Evolutionary conservation across 225 moss, liverwort and hornwort genomes (phyloP).

Genomic region (Takakia lepidozioides): DNA sequence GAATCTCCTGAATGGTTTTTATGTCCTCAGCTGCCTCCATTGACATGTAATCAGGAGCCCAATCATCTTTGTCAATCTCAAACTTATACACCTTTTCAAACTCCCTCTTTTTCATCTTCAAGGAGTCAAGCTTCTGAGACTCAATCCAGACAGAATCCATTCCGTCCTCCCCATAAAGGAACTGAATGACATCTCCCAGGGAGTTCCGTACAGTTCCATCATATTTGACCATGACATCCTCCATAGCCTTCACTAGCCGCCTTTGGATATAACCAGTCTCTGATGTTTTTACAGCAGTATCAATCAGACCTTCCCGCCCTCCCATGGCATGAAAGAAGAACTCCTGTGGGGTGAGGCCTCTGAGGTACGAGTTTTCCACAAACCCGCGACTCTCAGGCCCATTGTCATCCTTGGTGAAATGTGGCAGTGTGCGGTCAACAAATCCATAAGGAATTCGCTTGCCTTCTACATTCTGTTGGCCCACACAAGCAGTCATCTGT

Average conservation of each 20-base stretch:
- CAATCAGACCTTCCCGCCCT: constrained; percentile 98
- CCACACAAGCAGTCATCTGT: constrained; percentile 99
- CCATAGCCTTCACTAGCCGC: constrained; percentile 97
- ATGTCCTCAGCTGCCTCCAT: constrained; percentile 92
- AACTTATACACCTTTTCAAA: constrained; percentile 88
- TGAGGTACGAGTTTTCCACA: constrained; percentile 93
- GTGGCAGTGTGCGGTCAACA: constrained; percentile 85
- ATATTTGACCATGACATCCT: constrained; percentile 99
- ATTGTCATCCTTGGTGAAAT: constrained; percentile 94
- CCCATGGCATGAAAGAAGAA: constrained; percentile 99
- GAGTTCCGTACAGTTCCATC: constrained; percentile 98
- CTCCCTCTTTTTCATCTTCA: constrained; percentile 90
- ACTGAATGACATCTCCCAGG: constrained; percentile 95
- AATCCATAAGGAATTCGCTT: constrained; percentile 98
- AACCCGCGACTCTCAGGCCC: constrained; percentile 99
- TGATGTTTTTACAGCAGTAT: constrained; percentile 98
- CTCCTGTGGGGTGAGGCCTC: constrained; percentile 93
- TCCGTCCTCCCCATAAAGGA: constrained; percentile 96
- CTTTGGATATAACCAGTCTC: constrained; percentile 98
- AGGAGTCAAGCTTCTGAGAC: constrained; percentile 74
- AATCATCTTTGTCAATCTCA: constrained; percentile 92
- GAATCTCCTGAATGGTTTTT: constrained; percentile 90
- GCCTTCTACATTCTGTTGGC: constrained; percentile 98
- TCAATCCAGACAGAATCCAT: constrained; percentile 99
- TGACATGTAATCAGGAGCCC: constrained; percentile 98